These are phyloP conservation scores for Camelina hispida DNA, from an alignment of 345 rosid species.

Conservation along the genomic window DNA sequence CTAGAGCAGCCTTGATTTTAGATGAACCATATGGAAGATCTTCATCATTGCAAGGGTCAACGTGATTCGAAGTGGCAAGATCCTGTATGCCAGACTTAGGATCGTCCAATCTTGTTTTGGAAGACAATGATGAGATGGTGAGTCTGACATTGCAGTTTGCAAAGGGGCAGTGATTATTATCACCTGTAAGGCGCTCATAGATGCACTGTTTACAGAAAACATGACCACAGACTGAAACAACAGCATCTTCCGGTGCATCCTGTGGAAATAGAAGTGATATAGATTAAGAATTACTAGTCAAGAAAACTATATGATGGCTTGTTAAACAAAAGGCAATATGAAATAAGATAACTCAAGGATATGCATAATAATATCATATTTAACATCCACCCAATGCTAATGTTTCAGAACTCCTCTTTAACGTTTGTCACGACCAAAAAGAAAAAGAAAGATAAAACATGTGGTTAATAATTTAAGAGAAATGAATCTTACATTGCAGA, in stretches of 20 bases:
- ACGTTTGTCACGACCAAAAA: slow-evolving; percentile 10
- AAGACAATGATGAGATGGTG: slow-evolving; percentile 57
- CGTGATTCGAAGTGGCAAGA: slow-evolving; percentile 49
- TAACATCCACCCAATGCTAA: background rate
- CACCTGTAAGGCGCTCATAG: slow-evolving; percentile 74
- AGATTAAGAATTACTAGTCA: slow-evolving; percentile 28
- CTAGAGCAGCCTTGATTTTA: slow-evolving; percentile 88
- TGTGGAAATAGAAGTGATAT: slow-evolving; percentile 36
- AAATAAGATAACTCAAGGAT: slow-evolving; percentile 7
- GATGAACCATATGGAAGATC: slow-evolving; percentile 60
- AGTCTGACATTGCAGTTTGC: slow-evolving; percentile 69
- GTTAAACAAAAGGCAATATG: background rate
- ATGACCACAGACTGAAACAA: slow-evolving; percentile 84
- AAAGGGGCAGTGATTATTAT: slow-evolving; percentile 71
- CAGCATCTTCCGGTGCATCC: slow-evolving; percentile 99
- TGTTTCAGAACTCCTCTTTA: slow-evolving; percentile 6
- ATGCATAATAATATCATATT: background rate
- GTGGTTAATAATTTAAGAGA: background rate
- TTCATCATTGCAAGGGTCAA: slow-evolving; percentile 41
- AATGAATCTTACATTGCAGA: slow-evolving; percentile 78
- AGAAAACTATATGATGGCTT: background rate
- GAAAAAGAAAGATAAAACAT: background rate
- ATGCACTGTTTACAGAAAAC: slow-evolving; percentile 96
- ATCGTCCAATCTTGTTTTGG: slow-evolving; percentile 51
- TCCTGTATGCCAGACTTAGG: slow-evolving; percentile 49